Percentiles rank a stretch among this genome's conserved stretches.
These are phyloP conservation scores for Pichia deserticola DNA, from an alignment of 805 yeast species.

Conservation along the genomic window DNA sequence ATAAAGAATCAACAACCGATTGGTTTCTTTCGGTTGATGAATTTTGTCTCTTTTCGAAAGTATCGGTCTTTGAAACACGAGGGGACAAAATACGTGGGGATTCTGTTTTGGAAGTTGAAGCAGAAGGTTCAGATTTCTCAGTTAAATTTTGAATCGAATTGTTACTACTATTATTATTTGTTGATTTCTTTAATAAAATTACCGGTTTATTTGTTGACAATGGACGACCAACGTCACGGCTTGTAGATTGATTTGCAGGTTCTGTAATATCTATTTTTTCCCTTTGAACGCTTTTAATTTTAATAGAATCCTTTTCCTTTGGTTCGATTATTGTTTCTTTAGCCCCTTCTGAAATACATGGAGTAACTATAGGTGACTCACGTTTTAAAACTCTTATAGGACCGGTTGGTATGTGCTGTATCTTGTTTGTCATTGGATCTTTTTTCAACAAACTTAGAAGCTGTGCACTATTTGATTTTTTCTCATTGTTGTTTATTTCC, in stretches of 20 bases:
- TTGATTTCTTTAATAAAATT: slow-evolving; percentile 8
- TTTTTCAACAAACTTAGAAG: slow-evolving; percentile 10
- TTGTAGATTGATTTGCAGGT: slow-evolving; percentile 12
- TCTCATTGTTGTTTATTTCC: not conserved
- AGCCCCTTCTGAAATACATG: too few relatives aligned
- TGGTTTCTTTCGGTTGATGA: not conserved
- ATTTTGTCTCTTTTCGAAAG: not conserved
- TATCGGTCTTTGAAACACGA: not conserved
- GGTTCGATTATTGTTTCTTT: not conserved
- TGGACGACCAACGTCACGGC: slow-evolving; percentile 2
- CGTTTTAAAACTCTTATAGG: slow-evolving; percentile 13
- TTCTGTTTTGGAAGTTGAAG: not conserved
- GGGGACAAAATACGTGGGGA: not conserved
- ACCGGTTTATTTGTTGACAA: slow-evolving; percentile 5
- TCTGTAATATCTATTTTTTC: slow-evolving; percentile 10
- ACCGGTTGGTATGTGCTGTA: not conserved
- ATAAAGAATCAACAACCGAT: slow-evolving; percentile 1
- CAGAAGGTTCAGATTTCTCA: too few relatives aligned
- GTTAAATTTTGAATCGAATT: too few relatives aligned
- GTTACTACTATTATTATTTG: not conserved
- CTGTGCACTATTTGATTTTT: slow-evolving; percentile 1
- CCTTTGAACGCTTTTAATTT: not conserved
- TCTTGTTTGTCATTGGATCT: not conserved
- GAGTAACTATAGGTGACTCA: slow-evolving; percentile 4
- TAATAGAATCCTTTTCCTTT: not conserved